Evolutionary conservation across 2,329 filamentous ascomycete species (phyloP).

Genomic region (Diatrype stigma): DNA sequence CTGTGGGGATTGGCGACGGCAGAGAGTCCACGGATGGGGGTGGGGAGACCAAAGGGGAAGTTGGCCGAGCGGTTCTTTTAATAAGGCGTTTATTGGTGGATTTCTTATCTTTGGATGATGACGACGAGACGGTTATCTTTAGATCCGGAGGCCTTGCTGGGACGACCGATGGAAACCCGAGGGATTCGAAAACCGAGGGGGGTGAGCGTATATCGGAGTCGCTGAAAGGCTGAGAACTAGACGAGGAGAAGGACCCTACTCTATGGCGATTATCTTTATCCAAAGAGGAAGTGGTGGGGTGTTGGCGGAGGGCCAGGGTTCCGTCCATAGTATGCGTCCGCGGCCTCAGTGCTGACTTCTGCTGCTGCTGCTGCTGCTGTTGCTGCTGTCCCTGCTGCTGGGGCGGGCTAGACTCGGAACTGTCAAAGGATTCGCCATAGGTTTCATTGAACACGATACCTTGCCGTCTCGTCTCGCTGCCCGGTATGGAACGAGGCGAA

Average conservation of each 20-base stretch:
- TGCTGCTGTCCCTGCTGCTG: too few species aligned
- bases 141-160: conserved; percentile 31
- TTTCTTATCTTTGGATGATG: conserved; percentile 42
- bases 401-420: conserved; percentile 37
- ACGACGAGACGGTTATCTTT: conserved; percentile 27
- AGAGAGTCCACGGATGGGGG: conserved; percentile 58
- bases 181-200: conserved; percentile 37
- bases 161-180: conserved; percentile 37
- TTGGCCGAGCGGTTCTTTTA: conserved; percentile 55
- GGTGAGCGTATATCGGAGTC: conserved; percentile 39
- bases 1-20: conserved; percentile 55
- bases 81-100: conserved; percentile 46
- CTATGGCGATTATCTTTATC: conserved; percentile 58
- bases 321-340: conserved; percentile 58
- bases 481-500: conserved; percentile 45
- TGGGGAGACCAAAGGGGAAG: conserved; percentile 51
- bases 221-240: conserved; percentile 49
- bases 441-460: conserved; percentile 59
- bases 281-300: conserved; percentile 30
- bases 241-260: conserved; percentile 67
- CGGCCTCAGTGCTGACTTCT: conserved; percentile 39
- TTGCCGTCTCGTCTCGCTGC: conserved; percentile 45
- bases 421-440: conserved; percentile 48
- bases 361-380: too few species aligned
- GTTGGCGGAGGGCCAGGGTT: conserved; percentile 41